These are phyloP conservation scores for Eruca vesicaria DNA, from an alignment of 441 rosid genomes.

Conservation along the genomic window DNA sequence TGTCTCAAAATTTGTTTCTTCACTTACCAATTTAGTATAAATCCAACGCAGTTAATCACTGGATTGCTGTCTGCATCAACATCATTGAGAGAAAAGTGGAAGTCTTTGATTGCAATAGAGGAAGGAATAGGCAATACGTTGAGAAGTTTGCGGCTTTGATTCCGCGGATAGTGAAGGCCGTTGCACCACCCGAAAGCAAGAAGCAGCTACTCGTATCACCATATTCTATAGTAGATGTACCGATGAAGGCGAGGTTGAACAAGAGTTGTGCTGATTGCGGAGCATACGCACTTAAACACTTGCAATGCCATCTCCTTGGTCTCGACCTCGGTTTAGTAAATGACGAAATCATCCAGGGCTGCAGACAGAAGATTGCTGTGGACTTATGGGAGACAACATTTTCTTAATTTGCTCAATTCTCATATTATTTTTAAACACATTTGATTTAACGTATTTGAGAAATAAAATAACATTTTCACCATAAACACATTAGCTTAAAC, in stretches of 20 bases:
- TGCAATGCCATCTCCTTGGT: neutral
- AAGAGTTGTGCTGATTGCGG: neutral
- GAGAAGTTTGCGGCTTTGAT: neutral
- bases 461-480: too few species aligned
- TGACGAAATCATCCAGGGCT: too few species aligned
- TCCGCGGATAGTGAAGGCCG: neutral
- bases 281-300: neutral
- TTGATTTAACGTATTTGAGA: too few species aligned
- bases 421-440: too few species aligned
- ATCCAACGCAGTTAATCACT: neutral
- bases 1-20: neutral
- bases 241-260: neutral
- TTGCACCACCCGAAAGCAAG: neutral
- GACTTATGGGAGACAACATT: neutral
- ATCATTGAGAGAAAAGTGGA: neutral
- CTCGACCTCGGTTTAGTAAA: neutral
- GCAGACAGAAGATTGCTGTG: neutral
- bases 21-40: neutral
- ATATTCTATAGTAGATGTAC: neutral
- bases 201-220: neutral
- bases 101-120: neutral
- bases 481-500: too few species aligned
- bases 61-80: neutral
- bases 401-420: too few species aligned
- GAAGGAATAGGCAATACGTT: neutral